Evolutionary conservation across 2,329 filamentous ascomycete species (phyloP).

Genomic region (Neofusicoccum sp.): DNA sequence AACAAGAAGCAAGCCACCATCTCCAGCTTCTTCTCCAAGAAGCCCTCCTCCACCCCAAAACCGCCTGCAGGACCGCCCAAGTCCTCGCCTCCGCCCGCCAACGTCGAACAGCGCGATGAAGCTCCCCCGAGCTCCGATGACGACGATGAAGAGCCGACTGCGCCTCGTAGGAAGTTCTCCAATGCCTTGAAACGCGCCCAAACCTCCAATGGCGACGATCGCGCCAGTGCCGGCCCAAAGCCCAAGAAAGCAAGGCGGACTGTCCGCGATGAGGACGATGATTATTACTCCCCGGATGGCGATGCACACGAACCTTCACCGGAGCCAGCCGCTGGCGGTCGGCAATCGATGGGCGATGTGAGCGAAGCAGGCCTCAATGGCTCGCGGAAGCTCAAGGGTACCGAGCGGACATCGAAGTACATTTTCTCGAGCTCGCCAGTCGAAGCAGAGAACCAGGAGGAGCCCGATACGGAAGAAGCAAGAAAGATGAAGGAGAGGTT

Average conservation of each 20-base stretch:
- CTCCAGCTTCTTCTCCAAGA: conserved; percentile 76
- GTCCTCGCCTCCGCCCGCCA: neutral
- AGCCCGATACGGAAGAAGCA: conserved; percentile 53
- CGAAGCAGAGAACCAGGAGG: conserved; percentile 40
- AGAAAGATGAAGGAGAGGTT: conserved; percentile 68
- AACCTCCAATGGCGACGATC: conserved; percentile 25
- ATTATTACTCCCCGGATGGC: conserved; percentile 37
- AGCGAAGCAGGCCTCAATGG: conserved; percentile 31
- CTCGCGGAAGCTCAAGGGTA: conserved; percentile 40
- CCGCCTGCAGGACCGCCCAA: neutral
- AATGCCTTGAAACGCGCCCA: conserved; percentile 49
- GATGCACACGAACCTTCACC: conserved; percentile 32
- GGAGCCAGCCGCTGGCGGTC: conserved; percentile 13
- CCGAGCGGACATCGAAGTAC: conserved; percentile 60
- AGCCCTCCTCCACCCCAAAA: conserved; percentile 38
- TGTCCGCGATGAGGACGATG: conserved; percentile 36
- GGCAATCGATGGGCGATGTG: conserved; percentile 30
- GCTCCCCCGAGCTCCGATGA: neutral
- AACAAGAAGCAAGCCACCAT: conserved; percentile 77
- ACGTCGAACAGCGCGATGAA: neutral
- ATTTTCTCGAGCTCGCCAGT: conserved; percentile 57
- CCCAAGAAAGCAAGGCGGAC: conserved; percentile 12
- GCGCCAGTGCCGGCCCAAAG: neutral
- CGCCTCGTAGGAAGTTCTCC: conserved; percentile 31
- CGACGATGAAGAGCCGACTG: neutral